Conservation (phyloP, 108 stramenopile species). For the Heterococcus sp. region DNA sequence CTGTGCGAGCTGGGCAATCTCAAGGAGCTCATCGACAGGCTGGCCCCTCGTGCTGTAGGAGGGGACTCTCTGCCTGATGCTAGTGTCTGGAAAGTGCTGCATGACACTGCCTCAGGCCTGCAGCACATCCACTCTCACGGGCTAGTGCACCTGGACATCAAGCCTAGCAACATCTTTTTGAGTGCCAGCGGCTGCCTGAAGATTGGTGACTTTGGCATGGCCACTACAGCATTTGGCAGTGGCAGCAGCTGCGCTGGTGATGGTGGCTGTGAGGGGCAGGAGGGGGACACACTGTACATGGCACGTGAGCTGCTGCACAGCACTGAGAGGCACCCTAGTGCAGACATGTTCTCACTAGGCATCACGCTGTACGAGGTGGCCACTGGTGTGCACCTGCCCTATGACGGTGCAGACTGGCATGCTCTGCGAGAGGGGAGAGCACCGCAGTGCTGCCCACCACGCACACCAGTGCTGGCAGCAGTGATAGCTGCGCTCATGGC, state of each 20-base stretch:
- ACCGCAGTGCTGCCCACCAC: background rate
- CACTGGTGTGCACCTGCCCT: conserved; percentile 18
- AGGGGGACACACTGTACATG: conserved; percentile 28
- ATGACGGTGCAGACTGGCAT: conserved; percentile 27
- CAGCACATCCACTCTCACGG: conserved; percentile 40
- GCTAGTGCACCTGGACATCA: conserved; percentile 61
- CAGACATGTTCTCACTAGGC: conserved; percentile 30
- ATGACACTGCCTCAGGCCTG: conserved; percentile 36
- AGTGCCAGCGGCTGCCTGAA: conserved; percentile 25
- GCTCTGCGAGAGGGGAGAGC: conserved; percentile 26
- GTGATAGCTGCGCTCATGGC: background rate
- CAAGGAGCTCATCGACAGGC: conserved; percentile 37
- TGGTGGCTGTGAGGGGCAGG: conserved; percentile 2
- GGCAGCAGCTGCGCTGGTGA: conserved; percentile 4
- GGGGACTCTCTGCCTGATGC: background rate
- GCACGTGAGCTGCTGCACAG: conserved; percentile 21
- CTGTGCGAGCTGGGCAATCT: conserved; percentile 43
- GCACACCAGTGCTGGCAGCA: background rate
- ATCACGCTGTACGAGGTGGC: conserved; percentile 29
- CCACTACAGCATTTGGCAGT: conserved; percentile 4
- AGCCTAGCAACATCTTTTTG: conserved; percentile 50
- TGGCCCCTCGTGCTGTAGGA: background rate
- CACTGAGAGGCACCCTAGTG: conserved; percentile 3
- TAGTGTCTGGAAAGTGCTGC: conserved; percentile 26
- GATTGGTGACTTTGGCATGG: conserved; percentile 39